Evolutionary conservation across 768 basidiomycete genomes (phyloP).

Genomic region (Megacollybia marginata): DNA sequence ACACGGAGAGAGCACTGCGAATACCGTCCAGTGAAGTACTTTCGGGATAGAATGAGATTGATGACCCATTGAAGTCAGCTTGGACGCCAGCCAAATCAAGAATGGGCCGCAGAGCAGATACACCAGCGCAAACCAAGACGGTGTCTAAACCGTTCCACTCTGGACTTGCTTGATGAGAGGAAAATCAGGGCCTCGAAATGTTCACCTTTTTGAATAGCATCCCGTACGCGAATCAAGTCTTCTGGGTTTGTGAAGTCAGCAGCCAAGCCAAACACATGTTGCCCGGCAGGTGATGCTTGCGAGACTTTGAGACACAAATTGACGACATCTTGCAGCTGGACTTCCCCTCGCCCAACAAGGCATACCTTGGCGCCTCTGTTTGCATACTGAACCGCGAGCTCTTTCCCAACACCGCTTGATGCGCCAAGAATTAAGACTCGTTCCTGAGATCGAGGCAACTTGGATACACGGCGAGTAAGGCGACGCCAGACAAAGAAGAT

Average conservation of each 20-base stretch:
- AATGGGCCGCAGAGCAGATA: slow-evolving; percentile 73
- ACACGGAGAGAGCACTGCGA: slow-evolving; percentile 47
- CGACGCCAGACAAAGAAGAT: too few species aligned
- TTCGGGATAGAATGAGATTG: slow-evolving; percentile 9
- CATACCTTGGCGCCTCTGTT: slow-evolving; percentile 69
- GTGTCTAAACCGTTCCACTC: slow-evolving; percentile 85
- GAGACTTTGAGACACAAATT: slow-evolving; percentile 42
- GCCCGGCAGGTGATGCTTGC: slow-evolving; percentile 2
- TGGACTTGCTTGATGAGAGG: slow-evolving; percentile 18
- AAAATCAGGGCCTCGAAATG: slow-evolving; percentile 11
- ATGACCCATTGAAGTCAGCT: slow-evolving; percentile 2
- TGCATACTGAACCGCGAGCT: slow-evolving; percentile 65
- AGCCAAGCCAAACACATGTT: slow-evolving; percentile 34
- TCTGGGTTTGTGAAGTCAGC: slow-evolving; percentile 62
- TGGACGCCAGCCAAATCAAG: slow-evolving; percentile 61
- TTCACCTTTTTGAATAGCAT: slow-evolving; percentile 44
- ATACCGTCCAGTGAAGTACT: slow-evolving; percentile 43
- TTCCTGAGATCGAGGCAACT: too few species aligned
- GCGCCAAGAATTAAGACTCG: slow-evolving; percentile 63
- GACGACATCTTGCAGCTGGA: slow-evolving; percentile 49
- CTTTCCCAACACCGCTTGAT: slow-evolving; percentile 74
- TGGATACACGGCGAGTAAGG: too few species aligned
- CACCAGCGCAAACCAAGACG: slow-evolving; percentile 73
- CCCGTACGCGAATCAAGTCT: slow-evolving; percentile 59
- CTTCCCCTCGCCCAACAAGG: slow-evolving; percentile 59